Percentiles rank a stretch among this genome's conserved stretches.
phyloP scores from a whole-genome alignment of 768 basidiomycete genomes.

The Fistulinella prunicolor region DNA sequence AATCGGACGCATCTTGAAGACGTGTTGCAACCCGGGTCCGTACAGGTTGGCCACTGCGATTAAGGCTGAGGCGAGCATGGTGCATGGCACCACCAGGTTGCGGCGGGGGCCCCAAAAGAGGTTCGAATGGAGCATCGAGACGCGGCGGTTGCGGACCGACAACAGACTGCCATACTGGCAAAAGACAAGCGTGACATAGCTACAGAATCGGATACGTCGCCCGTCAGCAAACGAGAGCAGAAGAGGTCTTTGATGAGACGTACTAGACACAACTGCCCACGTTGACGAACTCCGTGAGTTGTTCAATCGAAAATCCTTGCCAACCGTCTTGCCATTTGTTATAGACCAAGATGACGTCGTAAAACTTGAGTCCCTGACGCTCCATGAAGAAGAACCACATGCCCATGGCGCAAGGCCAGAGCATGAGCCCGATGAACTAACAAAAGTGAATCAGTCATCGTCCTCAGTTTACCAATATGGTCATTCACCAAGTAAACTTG shows the following conservation, averaged over 20 bases:
- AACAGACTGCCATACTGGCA: slow-evolving; percentile 26
- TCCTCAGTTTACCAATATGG: background rate
- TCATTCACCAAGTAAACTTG: slow-evolving; percentile 44
- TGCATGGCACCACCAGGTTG: slow-evolving; percentile 30
- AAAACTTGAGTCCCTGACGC: slow-evolving; percentile 32
- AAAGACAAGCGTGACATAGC: slow-evolving; percentile 36
- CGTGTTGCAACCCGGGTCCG: slow-evolving; percentile 28
- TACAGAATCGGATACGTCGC: slow-evolving; percentile 6
- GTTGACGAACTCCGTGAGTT: slow-evolving; percentile 35
- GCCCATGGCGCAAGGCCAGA: slow-evolving; percentile 43
- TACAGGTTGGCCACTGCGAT: slow-evolving; percentile 37
- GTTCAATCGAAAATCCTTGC: slow-evolving; percentile 27
- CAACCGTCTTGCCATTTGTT: slow-evolving; percentile 40
- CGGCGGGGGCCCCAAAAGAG: slow-evolving; percentile 39
- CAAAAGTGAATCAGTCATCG: slow-evolving; percentile 1
- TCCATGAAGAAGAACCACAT: slow-evolving; percentile 41
- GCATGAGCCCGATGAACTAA: slow-evolving; percentile 42
- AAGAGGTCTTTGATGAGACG: slow-evolving; percentile 15
- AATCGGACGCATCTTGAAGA: slow-evolving; percentile 39
- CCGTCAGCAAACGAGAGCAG: background rate
- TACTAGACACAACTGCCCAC: slow-evolving; percentile 45
- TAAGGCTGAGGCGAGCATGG: slow-evolving; percentile 32
- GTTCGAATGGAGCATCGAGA: slow-evolving; percentile 26
- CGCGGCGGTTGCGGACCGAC: slow-evolving; percentile 29
- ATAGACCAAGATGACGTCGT: slow-evolving; percentile 37